Evolutionary conservation across 352 stramenopile genomes (phyloP), one percentile per base, ranked within the genome.

Genomic region (Nothophytophthora sp.): DNA sequence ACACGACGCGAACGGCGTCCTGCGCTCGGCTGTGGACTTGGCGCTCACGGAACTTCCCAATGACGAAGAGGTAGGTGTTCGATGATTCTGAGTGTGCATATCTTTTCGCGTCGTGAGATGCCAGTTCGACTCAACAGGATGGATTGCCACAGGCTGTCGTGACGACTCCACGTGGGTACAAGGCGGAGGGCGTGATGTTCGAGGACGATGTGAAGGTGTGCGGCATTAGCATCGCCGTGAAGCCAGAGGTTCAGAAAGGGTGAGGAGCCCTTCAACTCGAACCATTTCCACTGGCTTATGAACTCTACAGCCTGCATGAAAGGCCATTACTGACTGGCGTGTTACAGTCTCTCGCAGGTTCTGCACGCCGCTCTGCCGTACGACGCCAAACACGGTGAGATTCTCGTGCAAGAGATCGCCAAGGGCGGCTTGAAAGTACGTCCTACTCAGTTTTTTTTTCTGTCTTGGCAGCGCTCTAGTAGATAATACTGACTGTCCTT

Each of bases 151-250:
- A 92, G 82, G 71, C 78, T 44, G 75, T 94, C 16, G 79, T 94
- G 49, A 89, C 71, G 23, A 94, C 81, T 0, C 81, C 81, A 8
- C 65, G 70, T 15, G 84, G 81, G n/a, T 70, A 92, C 62, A 90
- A 91, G 60, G 61, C 44, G 4, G 67, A 91, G 39, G 80, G 81
- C 3, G 61, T 91, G 24, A 52, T 85, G 30, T 88, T 92, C 34
- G 80, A 93, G 55, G 76, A 93, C 20, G 72, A 81, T 22, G 76
- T 92, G 27, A 90, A 89, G 55, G 71, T 94, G 41, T 88, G 66
- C 42, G 84, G 81, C 13, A 73, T 94, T 37, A 83, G 67, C 33
- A 63, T 94, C 23, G 63, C 67, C 5, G 58, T 65, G 8, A 74
- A 77, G 10, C 48, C 63, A 3, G 73, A 86, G 18, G 67, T 80